These are phyloP conservation scores for Cenococcum geophilum DNA, from an alignment of 495 filamentous ascomycete genomes.

Conservation along the genomic window DNA sequence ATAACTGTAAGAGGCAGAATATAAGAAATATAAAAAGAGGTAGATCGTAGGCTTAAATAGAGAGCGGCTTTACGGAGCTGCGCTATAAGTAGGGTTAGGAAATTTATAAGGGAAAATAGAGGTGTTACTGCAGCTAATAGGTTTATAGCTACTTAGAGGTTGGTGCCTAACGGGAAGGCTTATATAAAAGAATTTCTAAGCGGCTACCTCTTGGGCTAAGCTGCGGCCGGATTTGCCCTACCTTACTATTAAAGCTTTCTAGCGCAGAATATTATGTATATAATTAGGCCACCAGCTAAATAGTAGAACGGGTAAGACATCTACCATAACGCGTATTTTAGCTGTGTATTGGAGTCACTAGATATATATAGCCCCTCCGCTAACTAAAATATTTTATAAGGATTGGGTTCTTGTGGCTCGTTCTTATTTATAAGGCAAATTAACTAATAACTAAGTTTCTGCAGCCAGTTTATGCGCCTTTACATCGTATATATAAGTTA, in stretches of 20 bases:
- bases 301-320: neutral
- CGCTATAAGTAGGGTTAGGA: neutral
- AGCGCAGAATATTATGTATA: neutral
- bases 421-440: too few relatives aligned
- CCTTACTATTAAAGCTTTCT: too few relatives aligned
- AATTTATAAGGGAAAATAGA: neutral
- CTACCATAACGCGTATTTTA: neutral
- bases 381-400: too few relatives aligned
- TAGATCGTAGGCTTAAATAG: neutral
- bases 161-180: neutral
- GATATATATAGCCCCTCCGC: too few relatives aligned
- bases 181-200: neutral
- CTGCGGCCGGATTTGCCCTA: conserved; percentile 2
- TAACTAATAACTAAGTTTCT: too few relatives aligned
- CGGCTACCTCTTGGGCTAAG: neutral
- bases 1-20: neutral
- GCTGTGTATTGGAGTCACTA: neutral
- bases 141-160: neutral
- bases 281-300: neutral
- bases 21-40: neutral
- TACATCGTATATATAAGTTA: too few relatives aligned
- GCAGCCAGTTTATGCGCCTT: too few relatives aligned
- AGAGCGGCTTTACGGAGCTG: neutral
- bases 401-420: too few relatives aligned
- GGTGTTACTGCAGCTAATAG: neutral